phyloP scores from a whole-genome alignment of 2,329 filamentous ascomycete genomes.

The Xylaria sp. region DNA sequence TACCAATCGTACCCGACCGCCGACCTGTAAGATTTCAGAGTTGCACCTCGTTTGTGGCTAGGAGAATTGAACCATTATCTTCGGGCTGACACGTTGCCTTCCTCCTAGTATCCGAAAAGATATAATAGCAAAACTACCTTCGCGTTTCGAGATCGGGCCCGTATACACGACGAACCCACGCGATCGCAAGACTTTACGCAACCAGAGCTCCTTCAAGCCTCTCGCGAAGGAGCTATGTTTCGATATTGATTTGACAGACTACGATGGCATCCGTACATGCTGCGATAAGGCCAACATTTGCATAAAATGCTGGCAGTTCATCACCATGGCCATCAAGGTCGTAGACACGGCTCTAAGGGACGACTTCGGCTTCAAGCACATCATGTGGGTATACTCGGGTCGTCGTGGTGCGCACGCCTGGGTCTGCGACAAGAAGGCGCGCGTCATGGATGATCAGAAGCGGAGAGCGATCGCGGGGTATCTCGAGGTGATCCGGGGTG shows the following conservation, averaged over 20 bases:
- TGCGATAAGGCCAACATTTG: conserved; percentile 95
- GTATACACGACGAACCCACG: conserved; percentile 94
- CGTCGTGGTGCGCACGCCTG: conserved; percentile 97
- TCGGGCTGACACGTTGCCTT: conserved; percentile 29
- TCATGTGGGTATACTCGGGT: conserved; percentile 98
- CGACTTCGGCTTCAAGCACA: conserved; percentile 96
- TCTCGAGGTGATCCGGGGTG: conserved; percentile 88
- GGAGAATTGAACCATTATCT: too few relatives aligned
- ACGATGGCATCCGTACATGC: conserved; percentile 95
- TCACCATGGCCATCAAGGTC: conserved; percentile 97
- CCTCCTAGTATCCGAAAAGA: conserved; percentile 83
- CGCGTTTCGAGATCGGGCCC: conserved; percentile 98
- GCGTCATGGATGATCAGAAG: conserved; percentile 85
- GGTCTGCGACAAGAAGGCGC: conserved; percentile 92
- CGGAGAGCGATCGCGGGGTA: conserved; percentile 88
- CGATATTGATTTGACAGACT: conserved; percentile 99
- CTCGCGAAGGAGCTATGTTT: conserved; percentile 95
- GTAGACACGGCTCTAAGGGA: conserved; percentile 87
- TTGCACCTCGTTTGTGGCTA: neutral
- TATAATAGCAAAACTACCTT: conserved; percentile 86
- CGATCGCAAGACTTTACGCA: conserved; percentile 88
- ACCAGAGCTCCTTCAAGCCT: conserved; percentile 81
- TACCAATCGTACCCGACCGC: conserved; percentile 77
- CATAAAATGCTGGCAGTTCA: conserved; percentile 93
- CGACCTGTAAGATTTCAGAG: conserved; percentile 58